A percentile compares a stretch with the other conserved stretches of the same genome.
These are phyloP conservation scores for Infundibulicybe gibba DNA, from an alignment of 768 basidiomycete species.

Conservation along the genomic window DNA sequence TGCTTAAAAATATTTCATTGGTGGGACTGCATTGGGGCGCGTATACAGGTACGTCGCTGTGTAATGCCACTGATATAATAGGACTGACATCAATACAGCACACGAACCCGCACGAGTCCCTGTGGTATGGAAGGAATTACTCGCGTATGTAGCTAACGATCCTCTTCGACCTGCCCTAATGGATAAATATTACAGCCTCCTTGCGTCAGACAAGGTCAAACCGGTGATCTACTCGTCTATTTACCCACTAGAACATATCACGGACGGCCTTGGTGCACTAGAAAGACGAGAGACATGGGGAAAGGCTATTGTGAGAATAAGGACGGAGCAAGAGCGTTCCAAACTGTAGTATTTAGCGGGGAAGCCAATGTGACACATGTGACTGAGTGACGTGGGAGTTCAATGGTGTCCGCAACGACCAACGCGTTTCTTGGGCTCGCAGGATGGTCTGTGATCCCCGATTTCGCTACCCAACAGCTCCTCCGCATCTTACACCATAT, in stretches of 20 bases:
- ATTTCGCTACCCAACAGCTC: constrained; percentile 50
- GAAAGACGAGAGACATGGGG: constrained; percentile 91
- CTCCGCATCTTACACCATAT: constrained; percentile 43
- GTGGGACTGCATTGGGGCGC: constrained; percentile 89
- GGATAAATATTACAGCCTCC: constrained; percentile 42
- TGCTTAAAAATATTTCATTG: constrained; percentile 83
- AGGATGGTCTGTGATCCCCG: constrained; percentile 69
- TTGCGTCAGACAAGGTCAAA: constrained; percentile 58
- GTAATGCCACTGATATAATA: background rate
- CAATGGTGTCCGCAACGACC: constrained; percentile 3
- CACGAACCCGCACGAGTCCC: constrained; percentile 65
- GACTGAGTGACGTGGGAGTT: too few species aligned
- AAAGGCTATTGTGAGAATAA: constrained; percentile 72
- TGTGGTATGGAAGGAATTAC: constrained; percentile 68
- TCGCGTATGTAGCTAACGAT: constrained; percentile 41
- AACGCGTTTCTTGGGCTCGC: constrained; percentile 34
- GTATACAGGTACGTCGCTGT: constrained; percentile 53
- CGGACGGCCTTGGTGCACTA: constrained; percentile 69
- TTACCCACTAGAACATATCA: constrained; percentile 64
- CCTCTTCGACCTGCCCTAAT: background rate
- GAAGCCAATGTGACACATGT: constrained; percentile 29
- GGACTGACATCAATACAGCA: constrained; percentile 28
- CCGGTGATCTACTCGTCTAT: constrained; percentile 70
- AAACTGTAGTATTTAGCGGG: constrained; percentile 8
- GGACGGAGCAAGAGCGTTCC: constrained; percentile 12